Percentiles rank a stretch among this genome's conserved stretches.
phyloP scores from a whole-genome alignment of 305 asterid species.

The Fraxinus floribunda region DNA sequence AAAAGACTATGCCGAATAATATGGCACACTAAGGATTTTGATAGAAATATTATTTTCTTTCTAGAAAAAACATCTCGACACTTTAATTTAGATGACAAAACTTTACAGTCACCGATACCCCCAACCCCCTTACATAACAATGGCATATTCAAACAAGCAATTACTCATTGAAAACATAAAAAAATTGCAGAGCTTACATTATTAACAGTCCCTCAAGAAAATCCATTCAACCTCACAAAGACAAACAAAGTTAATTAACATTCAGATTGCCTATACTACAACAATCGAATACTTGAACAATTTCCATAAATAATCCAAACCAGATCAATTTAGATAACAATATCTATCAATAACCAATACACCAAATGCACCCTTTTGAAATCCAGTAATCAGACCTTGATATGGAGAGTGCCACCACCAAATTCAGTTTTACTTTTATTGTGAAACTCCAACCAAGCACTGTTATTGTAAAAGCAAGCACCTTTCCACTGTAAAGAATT shows the following conservation, averaged over 20 bases:
- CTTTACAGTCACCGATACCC: not conserved
- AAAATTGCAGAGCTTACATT: not conserved
- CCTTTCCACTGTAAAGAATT: constrained; percentile 70
- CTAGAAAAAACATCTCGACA: not conserved
- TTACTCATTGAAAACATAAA: not conserved
- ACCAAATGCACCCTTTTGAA: not conserved
- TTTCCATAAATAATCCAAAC: constrained; percentile 13
- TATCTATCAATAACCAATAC: constrained; percentile 2
- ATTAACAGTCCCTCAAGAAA: not conserved
- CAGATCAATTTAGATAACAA: constrained; percentile 9
- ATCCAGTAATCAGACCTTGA: constrained; percentile 45
- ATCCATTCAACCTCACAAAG: not conserved
- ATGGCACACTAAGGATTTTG: not conserved
- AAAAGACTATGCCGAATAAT: not conserved
- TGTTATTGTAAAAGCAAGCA: constrained; percentile 73
- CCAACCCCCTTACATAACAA: not conserved
- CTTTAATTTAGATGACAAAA: not conserved
- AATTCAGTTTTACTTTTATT: constrained; percentile 58
- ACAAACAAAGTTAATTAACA: not conserved
- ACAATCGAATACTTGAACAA: constrained; percentile 8
- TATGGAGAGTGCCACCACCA: constrained; percentile 94
- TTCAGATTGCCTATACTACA: not conserved
- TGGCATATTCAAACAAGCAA: not conserved
- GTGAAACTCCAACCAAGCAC: constrained; percentile 82
- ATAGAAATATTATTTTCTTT: not conserved